Base-by-base conservation (phyloP, 495 filamentous ascomycete species). In the Aspergillus nidulans region DNA sequence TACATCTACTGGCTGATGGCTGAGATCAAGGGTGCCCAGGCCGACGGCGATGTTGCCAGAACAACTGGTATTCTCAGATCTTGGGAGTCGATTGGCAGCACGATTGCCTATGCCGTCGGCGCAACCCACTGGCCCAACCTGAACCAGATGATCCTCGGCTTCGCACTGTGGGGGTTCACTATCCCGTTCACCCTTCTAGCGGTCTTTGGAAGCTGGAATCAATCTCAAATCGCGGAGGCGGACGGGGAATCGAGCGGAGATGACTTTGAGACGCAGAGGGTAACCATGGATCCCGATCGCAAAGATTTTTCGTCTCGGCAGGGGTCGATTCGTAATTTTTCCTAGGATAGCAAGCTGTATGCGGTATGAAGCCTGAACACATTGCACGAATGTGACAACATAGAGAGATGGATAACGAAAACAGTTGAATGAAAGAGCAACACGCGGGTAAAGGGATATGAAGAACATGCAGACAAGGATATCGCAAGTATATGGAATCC, bases 41-140 rank as follows among this genome's bases (percentile, higher is more conserved):
- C 24, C 21, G 50, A 53, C 16, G 50, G 50, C 50, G 50, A 53
- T 34, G 26, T 53, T n/a, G 72, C 78, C 0, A 65, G 78, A 18
- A 72, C 75, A 0, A 78, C 78, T 0, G 75, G 76, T 0, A 69
- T 81, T 25, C 59, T 81, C 10, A 61, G 79, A 19, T 74, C 75
- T 10, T 75, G 74, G 54, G 79, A 82, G 63, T 72, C 67, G 1
- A 52, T 82, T 7, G 79, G 78, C 3, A 75, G 72, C 5, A 74
- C 74, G 15, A 65, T 82, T 39, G 63, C 78, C 1, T 80, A 76
- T 41, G 78, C 74, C 0, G 69, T 82, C 21, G 78, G 77, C 1
- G 75, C 78, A n/a, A 53, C 50, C 0, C 50, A 53, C 24, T 53
- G 50, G 50, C 39, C 50, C 9, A 53, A 53, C 21, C 43, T 53